Evolutionary conservation across 2,329 filamentous ascomycete genomes (phyloP), one percentile per base, ranked within the genome.

Genomic region (Talaromyces sp.): DNA sequence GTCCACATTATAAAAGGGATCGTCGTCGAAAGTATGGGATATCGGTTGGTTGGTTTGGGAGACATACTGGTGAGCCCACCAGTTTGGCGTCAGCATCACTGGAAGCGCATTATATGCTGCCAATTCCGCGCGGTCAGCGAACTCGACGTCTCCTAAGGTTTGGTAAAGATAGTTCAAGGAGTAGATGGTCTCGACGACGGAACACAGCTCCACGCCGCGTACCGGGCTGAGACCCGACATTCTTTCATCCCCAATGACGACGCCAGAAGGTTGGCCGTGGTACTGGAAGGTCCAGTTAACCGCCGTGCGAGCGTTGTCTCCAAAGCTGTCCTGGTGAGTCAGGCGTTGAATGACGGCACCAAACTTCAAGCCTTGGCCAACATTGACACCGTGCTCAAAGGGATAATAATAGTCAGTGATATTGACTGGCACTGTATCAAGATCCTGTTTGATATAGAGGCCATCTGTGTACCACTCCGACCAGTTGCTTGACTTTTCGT

Each of bases 51-150:
- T 86, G 0, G 79, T 77, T 65, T 84, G 77, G 3, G 76, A 72
- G 60, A 85, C 76, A 64, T 86, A 86, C 67, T 85, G 81, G 66
- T 82, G 82, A 27, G 77, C 76, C 83, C 83, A 86, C 77, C 81
- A 83, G 65, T 84, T 78, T 1, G 78, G 76, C 19, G 78, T 80
- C 30, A 84, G 67, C 64, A 79, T 79, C 3, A 76, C 81, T 0
- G 84, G 83, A 3, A 85, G 69, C 1, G 82, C 80, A 64, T 85
- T 86, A 73, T 83, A 85, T 4, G 82, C 81, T 8, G 80, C 75
- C 10, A 77, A 69, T 65, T 86, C 84, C 8, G 77, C 75, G n/a
- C 76, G 72, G 65, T 85, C 83, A 2, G 83, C 83, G 63, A 80
- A 82, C 15, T 71, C 64, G 32, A 75, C 74, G 57, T 77, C 75